Percentiles rank a stretch among this genome's conserved stretches.
Conservation (phyloP, 2,329 filamentous ascomycete species). For the Xylaria sp. region DNA sequence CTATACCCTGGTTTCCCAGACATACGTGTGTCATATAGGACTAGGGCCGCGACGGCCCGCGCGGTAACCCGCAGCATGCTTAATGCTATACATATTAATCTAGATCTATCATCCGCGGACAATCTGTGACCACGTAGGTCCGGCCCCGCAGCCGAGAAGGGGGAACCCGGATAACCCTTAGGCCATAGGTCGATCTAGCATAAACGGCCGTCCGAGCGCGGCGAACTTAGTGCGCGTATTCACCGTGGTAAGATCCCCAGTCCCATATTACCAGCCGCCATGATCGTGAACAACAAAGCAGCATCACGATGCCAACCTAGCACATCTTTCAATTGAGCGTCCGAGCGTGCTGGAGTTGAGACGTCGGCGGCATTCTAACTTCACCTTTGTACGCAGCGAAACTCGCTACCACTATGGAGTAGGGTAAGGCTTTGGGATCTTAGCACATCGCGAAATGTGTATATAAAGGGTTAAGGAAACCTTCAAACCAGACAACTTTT, state of each 20-base stretch:
- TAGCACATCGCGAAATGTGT: slow-evolving; percentile 22
- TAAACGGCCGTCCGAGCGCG: not conserved
- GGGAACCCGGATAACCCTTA: not conserved
- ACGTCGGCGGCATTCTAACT: not conserved
- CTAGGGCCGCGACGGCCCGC: not conserved
- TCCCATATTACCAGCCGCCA: not conserved
- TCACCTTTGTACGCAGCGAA: not conserved
- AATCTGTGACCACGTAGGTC: not conserved
- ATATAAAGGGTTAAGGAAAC: slow-evolving; percentile 39
- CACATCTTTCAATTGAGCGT: not conserved
- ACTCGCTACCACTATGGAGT: not conserved
- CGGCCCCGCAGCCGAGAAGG: not conserved
- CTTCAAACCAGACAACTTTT: slow-evolving; percentile 30
- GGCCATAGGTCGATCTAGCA: not conserved
- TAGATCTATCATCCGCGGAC: not conserved
- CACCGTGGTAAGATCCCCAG: not conserved
- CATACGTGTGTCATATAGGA: not conserved
- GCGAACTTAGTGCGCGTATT: not conserved
- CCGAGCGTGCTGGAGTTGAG: not conserved
- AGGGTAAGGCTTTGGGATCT: slow-evolving; percentile 10
- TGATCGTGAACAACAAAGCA: not conserved
- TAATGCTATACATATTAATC: not conserved
- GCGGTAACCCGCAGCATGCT: not conserved
- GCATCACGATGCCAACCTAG: not conserved
- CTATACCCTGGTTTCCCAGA: not conserved